Conservation (phyloP, 768 basidiomycete species). For the Pleurotus cornucopiae region DNA sequence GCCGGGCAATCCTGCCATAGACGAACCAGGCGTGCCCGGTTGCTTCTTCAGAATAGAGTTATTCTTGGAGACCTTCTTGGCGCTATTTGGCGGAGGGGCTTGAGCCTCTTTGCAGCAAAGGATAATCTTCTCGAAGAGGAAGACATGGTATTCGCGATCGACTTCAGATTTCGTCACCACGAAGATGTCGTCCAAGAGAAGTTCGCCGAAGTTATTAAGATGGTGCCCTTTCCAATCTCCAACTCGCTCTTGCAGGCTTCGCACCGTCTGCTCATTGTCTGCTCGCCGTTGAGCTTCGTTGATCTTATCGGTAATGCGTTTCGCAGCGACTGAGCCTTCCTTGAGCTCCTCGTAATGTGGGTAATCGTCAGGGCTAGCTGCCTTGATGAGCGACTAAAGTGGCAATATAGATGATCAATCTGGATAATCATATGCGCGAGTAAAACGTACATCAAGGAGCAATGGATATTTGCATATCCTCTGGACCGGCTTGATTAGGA, state of each 20-base stretch:
- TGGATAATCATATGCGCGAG: conserved; percentile 2
- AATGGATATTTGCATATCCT: conserved; percentile 98
- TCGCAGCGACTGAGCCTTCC: conserved; percentile 79
- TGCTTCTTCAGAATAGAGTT: conserved; percentile 90
- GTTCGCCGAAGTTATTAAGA: conserved; percentile 88
- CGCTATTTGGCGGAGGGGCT: conserved; percentile 50
- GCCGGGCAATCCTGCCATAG: conserved; percentile 46
- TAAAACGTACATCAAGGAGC: conserved; percentile 72
- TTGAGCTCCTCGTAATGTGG: conserved; percentile 77
- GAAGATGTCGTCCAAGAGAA: conserved; percentile 93
- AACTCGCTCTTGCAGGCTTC: conserved; percentile 79
- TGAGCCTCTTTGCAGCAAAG: conserved; percentile 95
- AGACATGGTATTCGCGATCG: conserved; percentile 97
- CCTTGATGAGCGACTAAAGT: conserved; percentile 70
- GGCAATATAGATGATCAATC: conserved; percentile 11
- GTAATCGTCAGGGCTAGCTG: conserved; percentile 57
- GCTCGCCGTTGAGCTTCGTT: conserved; percentile 92
- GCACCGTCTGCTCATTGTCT: conserved; percentile 88
- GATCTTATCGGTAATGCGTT: conserved; percentile 91
- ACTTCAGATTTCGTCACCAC: conserved; percentile 94
- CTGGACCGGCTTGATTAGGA: conserved; percentile 98
- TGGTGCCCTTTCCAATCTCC: conserved; percentile 99
- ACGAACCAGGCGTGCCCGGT: conserved; percentile 39
- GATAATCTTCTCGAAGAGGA: conserved; percentile 98
- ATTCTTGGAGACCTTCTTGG: conserved; percentile 75